Percentiles rank a stretch among this genome's conserved stretches.
Evolutionary conservation across 345 rosid genomes (phyloP).

Genomic region (Cardamine resedifolia): DNA sequence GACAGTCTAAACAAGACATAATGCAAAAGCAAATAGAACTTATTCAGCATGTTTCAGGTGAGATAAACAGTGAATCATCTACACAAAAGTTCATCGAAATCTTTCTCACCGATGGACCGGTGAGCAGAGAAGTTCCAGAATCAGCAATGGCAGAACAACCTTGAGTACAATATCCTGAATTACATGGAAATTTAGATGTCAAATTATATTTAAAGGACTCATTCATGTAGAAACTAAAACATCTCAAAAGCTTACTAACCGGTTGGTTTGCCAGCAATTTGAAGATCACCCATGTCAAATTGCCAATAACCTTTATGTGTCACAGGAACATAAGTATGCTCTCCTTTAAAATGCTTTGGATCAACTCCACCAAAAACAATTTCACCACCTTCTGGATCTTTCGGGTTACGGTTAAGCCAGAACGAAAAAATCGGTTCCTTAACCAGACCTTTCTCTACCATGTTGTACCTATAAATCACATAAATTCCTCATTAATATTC

Average conservation of each 20-base stretch:
- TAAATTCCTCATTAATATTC: neutral
- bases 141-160: conserved; percentile 90
- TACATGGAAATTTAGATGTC: neutral
- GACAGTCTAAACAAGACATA: conserved; percentile 46
- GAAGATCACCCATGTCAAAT: conserved; percentile 88
- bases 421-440: conserved; percentile 85
- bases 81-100: neutral
- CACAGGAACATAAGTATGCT: conserved; percentile 89
- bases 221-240: neutral
- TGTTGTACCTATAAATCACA: conserved; percentile 68
- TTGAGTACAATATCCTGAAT: conserved; percentile 58
- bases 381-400: conserved; percentile 83
- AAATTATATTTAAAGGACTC: neutral
- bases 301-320: conserved; percentile 96
- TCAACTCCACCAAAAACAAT: conserved; percentile 89
- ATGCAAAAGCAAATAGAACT: neutral
- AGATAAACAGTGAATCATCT: neutral
- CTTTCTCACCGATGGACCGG: conserved; percentile 71
- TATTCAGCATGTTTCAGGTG: conserved; percentile 3
- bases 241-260: conserved; percentile 44
- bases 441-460: conserved; percentile 73
- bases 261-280: conserved; percentile 71
- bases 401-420: conserved; percentile 80
- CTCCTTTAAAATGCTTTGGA: conserved; percentile 70
- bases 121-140: conserved; percentile 89